A percentile compares a stretch with the other conserved stretches of the same genome.
Evolutionary conservation across 2,329 filamentous ascomycete genomes (phyloP).

Genomic region (Fusarium keratoplasticum): DNA sequence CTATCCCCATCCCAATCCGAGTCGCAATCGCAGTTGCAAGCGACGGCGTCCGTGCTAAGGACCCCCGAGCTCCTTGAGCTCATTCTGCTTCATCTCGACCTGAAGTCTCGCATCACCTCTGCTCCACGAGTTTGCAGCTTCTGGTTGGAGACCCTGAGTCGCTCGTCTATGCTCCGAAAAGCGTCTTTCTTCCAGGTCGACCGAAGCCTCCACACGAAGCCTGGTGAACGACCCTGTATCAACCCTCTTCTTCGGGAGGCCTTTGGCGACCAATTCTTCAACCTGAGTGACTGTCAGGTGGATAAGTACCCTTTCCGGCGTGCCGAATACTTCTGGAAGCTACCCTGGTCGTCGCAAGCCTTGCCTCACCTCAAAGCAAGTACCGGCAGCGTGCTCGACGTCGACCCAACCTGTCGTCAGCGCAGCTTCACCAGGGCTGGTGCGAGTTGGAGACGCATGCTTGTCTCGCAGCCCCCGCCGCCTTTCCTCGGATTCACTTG

Average conservation of each 20-base stretch:
- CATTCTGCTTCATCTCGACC: conserved; percentile 42
- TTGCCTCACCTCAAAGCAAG: neutral
- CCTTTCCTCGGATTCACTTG: conserved; percentile 30
- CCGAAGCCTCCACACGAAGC: neutral
- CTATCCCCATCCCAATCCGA: no score
- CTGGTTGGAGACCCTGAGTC: conserved; percentile 31
- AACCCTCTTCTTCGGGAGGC: conserved; percentile 33
- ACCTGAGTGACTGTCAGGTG: conserved; percentile 10
- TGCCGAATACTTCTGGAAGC: conserved; percentile 31
- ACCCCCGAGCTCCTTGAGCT: conserved; percentile 43
- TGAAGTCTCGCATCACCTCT: conserved; percentile 42
- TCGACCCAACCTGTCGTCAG: conserved; percentile 20
- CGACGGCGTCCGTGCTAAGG: no score
- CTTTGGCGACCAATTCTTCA: conserved; percentile 35
- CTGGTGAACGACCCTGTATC: neutral
- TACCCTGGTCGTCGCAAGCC: conserved; percentile 30
- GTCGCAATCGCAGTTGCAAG: no score
- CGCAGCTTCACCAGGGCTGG: conserved; percentile 20
- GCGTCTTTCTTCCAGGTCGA: conserved; percentile 24
- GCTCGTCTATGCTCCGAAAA: conserved; percentile 26
- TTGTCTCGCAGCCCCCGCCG: conserved; percentile 41
- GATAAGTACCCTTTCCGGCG: conserved; percentile 18
- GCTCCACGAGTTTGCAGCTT: conserved; percentile 38
- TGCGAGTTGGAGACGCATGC: conserved; percentile 41
- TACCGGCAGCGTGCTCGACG: neutral